Conservation (phyloP, 2,329 filamentous ascomycete genomes). For the Phaeosphaeriaceae sp. region DNA sequence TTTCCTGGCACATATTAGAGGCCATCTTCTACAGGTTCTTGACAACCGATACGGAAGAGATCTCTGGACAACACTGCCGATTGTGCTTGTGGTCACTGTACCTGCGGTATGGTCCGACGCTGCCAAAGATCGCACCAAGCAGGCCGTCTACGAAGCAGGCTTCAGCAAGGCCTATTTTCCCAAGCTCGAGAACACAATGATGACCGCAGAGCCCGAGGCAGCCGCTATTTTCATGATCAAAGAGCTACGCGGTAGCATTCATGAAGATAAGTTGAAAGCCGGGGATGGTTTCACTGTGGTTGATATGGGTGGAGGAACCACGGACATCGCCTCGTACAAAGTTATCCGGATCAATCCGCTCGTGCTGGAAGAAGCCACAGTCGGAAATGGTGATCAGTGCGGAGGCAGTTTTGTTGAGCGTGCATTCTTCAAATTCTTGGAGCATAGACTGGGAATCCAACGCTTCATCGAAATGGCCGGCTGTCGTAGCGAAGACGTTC, state of each 20-base stretch:
- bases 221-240: no score
- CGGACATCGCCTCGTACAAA: conserved; percentile 37
- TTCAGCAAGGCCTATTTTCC: no score
- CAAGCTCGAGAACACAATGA: no score
- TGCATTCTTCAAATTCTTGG: conserved; percentile 28
- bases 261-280: conserved; percentile 16
- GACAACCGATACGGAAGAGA: no score
- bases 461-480: conserved; percentile 32
- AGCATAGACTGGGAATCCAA: conserved; percentile 21
- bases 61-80: no score
- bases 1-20: no score
- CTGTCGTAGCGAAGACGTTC: conserved; percentile 9
- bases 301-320: conserved; percentile 41
- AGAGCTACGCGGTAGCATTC: conserved; percentile 14
- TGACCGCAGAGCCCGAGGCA: no score
- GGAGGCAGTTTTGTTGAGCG: conserved; percentile 38
- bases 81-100: no score
- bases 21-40: no score
- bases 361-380: conserved; percentile 26
- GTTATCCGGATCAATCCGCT: conserved; percentile 17
- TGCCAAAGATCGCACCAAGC: no score
- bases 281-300: conserved; percentile 36
- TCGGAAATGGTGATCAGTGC: conserved; percentile 34
- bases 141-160: no score
- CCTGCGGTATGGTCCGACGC: no score